Conservation (phyloP, 2,329 filamentous ascomycete species). For the Gremmenia infestans region DNA sequence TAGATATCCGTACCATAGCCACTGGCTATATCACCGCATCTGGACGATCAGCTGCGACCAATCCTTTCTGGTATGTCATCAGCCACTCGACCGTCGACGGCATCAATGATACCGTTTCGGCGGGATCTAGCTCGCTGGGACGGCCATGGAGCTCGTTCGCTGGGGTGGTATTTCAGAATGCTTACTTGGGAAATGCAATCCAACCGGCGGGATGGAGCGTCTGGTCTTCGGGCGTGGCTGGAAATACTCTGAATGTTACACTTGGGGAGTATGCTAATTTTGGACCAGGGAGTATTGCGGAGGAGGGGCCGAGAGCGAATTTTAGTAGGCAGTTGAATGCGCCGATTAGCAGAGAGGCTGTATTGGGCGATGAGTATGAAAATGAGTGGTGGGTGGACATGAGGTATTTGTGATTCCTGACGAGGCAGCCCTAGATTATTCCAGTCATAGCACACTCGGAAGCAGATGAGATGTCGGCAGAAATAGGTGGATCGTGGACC, state of each 20-base stretch:
- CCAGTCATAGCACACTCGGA: not conserved
- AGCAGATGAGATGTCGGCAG: too few relatives aligned
- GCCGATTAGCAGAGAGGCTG: constrained; percentile 8
- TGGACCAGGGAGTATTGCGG: constrained; percentile 36
- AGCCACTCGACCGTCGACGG: constrained; percentile 45
- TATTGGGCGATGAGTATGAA: constrained; percentile 11
- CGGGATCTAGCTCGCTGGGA: constrained; percentile 44
- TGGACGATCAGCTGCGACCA: constrained; percentile 34
- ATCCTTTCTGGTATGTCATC: constrained; percentile 48
- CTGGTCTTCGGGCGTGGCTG: constrained; percentile 39
- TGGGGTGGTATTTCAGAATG: constrained; percentile 47
- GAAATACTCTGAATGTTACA: constrained; percentile 41
- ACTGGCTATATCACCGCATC: constrained; percentile 43
- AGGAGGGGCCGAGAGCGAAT: constrained; percentile 12
- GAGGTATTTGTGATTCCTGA: constrained; percentile 3
- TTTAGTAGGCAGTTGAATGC: constrained; percentile 12
- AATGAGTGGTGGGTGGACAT: constrained; percentile 20
- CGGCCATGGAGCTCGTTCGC: constrained; percentile 47
- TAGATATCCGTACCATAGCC: constrained; percentile 39
- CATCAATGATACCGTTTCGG: constrained; percentile 35
- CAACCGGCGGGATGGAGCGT: constrained; percentile 44
- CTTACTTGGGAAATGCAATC: constrained; percentile 42
- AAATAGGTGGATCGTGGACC: too few relatives aligned
- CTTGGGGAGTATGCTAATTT: constrained; percentile 49
- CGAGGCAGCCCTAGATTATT: not conserved